Evolutionary conservation across 2,329 filamentous ascomycete genomes (phyloP), one percentile per base, ranked within the genome.

Genomic region (Aspergillus fischeri): DNA sequence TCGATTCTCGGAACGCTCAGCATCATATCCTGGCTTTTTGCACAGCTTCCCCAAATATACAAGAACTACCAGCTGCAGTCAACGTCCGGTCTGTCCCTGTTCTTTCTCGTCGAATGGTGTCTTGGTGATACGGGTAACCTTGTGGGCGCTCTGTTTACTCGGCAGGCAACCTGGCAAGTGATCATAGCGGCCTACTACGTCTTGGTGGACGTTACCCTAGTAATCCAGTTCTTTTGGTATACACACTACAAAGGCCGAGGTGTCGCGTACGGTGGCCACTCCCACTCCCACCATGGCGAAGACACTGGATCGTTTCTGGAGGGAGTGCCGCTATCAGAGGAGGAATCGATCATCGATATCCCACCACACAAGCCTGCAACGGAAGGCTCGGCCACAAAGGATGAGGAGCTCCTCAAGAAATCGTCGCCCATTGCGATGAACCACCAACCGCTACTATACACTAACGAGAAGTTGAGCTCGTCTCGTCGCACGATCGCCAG

Each of bases 21-120:
- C 65, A 88, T 89, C 59, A 64, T 86, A 52, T 83, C 85, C 47
- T 89, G 86, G 86, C 78, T 89, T 2, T 89, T 87, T 67, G 86
- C 86, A 11, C 86, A 88, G 69, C 75, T 88, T 28, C 86, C 86
- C 1, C 86, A 89, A 66, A 87, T 89, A 60, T 86, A 83, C 74
- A 88, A 88, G 75, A 89, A 89, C 67, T 84, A 84, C 67, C 78
- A 78, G 53, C 70, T 87, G 21, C 80, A 85, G 65, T 87, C 85
- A 11, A 87, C 86, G 0, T 85, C 85, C 1, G 86, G 86, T 0
- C 69, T 89, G 41, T 87, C 84, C 4, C 81, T 86, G 57, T 86
- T 83, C 68, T 89, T 89, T 69, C 73, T 89, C 50, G 76, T 82
- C 2, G 85, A 86, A 71, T 89, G 86, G 86, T 80, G 85, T 63